Base-by-base conservation (phyloP, 345 rosid genomes). In the Salix suchowensis region DNA sequence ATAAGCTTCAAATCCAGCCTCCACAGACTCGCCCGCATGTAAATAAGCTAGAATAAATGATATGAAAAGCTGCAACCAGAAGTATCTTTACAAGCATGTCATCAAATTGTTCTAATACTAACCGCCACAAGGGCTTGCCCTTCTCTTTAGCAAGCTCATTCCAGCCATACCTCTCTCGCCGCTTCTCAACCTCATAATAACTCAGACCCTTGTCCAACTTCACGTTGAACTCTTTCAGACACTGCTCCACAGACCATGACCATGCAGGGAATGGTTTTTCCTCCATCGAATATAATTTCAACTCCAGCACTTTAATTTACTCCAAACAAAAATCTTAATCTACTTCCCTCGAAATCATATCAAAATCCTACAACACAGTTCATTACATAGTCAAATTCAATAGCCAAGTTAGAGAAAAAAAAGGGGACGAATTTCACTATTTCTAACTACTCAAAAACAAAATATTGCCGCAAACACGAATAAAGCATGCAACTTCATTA, bases 71-170 rank as follows among this genome's bases (percentile, higher is more conserved):
- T 3, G 97, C 98, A 21, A 86, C 94, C 66, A 94, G 86, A 26
- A 94, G 96, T 76, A 94, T 90, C 89, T 91, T 94, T 62, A 94
- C 97, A 68, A 94, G 97, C 76, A 87, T 88, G 69, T 94, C 98
- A 71, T 94, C 91, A 55, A 94, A 94, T 61, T 94, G 98, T 68
- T 92, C 94, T 42, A 94, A 77, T 16, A 94, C 85, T 1, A 90
- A 89, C 52, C 68, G 86, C 98, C 98, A 94, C 46, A 94, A 79
- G 24, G 98, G 96, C 67, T 89, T 89, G 28, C 97, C 97, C 85
- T 92, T 90, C 87, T 88, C 94, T 82, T 89, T 94, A 28, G 89
- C 83, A 6, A 94, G 98, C 78, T 94, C 98, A 78, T 94, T 94
- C 89, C 89, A 90, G 15, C 97, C 96, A 68, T 87, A 81, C 65